A percentile compares a stretch with the other conserved stretches of the same genome.
Conservation (phyloP, 768 basidiomycete genomes). For the Lactarius quietus region DNA sequence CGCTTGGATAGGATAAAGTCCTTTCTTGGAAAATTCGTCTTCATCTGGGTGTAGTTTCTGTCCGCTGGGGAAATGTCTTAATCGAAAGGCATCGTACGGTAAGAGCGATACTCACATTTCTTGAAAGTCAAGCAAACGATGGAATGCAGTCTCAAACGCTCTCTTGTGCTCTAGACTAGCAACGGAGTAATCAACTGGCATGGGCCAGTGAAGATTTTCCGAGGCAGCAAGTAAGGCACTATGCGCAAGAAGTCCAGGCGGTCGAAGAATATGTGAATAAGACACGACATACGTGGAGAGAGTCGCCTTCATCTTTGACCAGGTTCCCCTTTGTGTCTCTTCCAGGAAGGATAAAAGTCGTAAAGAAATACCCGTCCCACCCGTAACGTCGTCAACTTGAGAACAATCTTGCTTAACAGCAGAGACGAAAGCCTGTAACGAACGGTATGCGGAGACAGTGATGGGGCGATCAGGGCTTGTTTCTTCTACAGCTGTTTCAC, state of each 20-base stretch:
- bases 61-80: conserved; percentile 40
- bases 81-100: conserved; percentile 12
- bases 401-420: conserved; percentile 46
- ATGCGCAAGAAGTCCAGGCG: neutral
- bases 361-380: conserved; percentile 43
- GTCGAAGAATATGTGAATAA: conserved; percentile 1
- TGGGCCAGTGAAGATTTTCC: conserved; percentile 86
- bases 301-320: conserved; percentile 66
- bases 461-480: conserved; percentile 43
- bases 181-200: conserved; percentile 59
- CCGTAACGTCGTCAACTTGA: conserved; percentile 42
- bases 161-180: conserved; percentile 49
- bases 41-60: conserved; percentile 40
- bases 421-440: conserved; percentile 57
- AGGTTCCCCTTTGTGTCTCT: conserved; percentile 63
- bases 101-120: conserved; percentile 54
- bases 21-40: conserved; percentile 37
- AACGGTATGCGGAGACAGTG: conserved; percentile 50
- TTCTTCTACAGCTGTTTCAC: conserved; percentile 57
- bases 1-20: conserved; percentile 80
- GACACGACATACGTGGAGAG: conserved; percentile 51
- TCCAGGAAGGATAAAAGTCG: conserved; percentile 61
- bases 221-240: conserved; percentile 63
- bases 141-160: conserved; percentile 73
- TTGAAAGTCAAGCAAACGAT: conserved; percentile 75